phyloP scores from a whole-genome alignment of 495 filamentous ascomycete genomes.

The Penicillium goetzii region DNA sequence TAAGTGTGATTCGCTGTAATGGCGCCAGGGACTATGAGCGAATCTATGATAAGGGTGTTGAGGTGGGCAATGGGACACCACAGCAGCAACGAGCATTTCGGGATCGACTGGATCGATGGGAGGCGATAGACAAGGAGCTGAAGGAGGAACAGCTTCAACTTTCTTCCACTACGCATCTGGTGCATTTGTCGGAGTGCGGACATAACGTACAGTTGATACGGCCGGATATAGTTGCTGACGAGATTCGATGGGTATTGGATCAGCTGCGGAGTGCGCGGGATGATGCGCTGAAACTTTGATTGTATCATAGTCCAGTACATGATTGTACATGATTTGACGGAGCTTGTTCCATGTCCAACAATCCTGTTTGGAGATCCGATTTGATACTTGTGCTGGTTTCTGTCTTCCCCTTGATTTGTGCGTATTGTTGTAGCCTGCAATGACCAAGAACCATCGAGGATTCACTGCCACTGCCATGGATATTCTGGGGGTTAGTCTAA shows the following conservation, averaged over 20 bases:
- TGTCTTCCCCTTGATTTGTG: neutral
- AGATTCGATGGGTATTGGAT: slow-evolving; percentile 52
- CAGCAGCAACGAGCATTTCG: slow-evolving; percentile 35
- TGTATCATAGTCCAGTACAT: neutral
- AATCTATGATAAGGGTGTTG: slow-evolving; percentile 39
- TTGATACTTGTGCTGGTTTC: neutral
- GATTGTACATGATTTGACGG: neutral
- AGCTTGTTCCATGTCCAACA: neutral
- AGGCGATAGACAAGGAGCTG: slow-evolving; percentile 40
- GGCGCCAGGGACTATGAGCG: slow-evolving; percentile 35
- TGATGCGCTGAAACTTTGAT: slow-evolving; percentile 14
- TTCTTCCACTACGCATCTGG: slow-evolving; percentile 38
- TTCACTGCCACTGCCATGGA: slow-evolving; percentile 9
- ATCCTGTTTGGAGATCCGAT: neutral
- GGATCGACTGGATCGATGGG: slow-evolving; percentile 42
- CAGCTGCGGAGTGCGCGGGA: slow-evolving; percentile 16
- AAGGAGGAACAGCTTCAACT: slow-evolving; percentile 51
- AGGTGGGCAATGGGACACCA: slow-evolving; percentile 39
- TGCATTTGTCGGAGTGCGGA: slow-evolving; percentile 49
- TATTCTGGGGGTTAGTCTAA: neutral
- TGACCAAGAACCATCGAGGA: neutral
- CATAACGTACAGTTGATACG: slow-evolving; percentile 53
- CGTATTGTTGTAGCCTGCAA: slow-evolving; percentile 11
- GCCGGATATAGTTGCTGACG: slow-evolving; percentile 51
- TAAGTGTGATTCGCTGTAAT: slow-evolving; percentile 46